phyloP scores from a whole-genome alignment of 441 rosid genomes.

The Populus hybrid region DNA sequence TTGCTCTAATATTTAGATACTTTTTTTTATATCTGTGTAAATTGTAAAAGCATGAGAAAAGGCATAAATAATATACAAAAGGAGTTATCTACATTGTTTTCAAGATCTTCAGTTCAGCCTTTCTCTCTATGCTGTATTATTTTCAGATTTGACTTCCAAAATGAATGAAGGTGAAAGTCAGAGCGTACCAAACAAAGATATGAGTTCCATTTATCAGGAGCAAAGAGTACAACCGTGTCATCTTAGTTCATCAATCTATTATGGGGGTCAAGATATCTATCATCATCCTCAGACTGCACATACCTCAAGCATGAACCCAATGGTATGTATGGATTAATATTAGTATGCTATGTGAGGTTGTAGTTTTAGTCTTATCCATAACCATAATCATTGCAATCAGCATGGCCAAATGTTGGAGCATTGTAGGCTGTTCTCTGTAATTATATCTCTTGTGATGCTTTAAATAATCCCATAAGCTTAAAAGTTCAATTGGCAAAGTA shows the following conservation, averaged over 20 bases:
- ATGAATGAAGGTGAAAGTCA: conserved; percentile 33
- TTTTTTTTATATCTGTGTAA: not conserved
- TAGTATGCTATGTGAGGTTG: not conserved
- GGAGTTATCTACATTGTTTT: not conserved
- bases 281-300: conserved; percentile 45
- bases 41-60: not conserved
- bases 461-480: too few species aligned
- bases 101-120: not conserved
- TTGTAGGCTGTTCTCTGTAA: not conserved
- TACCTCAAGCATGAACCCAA: conserved; percentile 39
- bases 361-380: not conserved
- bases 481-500: not conserved
- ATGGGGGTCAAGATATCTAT: conserved; percentile 87
- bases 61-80: not conserved
- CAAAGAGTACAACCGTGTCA: conserved; percentile 81
- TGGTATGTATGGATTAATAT: conserved; percentile 34
- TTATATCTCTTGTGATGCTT: not conserved
- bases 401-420: not conserved
- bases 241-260: conserved; percentile 85
- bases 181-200: conserved; percentile 28
- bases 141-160: conserved; percentile 31
- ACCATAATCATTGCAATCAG: not conserved
- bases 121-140: not conserved
- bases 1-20: too few species aligned
- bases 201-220: conserved; percentile 47